Evolutionary conservation across 2,329 filamentous ascomycete genomes (phyloP).

Genomic region (Hymenoscyphus scutula): DNA sequence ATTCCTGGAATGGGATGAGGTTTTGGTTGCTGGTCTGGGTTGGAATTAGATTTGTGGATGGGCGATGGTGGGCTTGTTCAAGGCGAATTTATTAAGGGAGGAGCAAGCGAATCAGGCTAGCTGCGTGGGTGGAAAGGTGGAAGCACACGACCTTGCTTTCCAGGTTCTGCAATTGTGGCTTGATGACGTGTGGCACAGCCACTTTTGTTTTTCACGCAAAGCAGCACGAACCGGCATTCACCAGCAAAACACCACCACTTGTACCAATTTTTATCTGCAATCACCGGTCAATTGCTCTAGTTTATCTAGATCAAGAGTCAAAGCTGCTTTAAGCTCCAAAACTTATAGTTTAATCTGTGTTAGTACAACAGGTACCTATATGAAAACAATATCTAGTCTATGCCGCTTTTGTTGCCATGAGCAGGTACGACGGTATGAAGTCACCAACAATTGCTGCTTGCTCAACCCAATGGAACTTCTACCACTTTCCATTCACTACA

Average conservation of each 20-base stretch:
- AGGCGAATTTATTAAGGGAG: conserved; percentile 23
- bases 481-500: not conserved
- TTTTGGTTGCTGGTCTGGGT: conserved; percentile 4
- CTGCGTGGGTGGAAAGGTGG: not conserved
- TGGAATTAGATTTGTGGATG: conserved; percentile 14
- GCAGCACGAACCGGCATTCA: not conserved
- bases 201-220: not conserved
- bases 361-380: no score
- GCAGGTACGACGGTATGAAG: not conserved
- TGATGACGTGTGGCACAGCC: conserved; percentile 21
- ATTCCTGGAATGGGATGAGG: not conserved
- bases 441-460: not conserved
- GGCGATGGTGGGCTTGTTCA: conserved; percentile 14
- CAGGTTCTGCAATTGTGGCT: conserved; percentile 6
- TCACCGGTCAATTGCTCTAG: no score
- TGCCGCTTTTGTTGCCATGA: not conserved
- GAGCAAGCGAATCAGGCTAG: conserved; percentile 17
- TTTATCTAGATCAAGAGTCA: not conserved
- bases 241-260: not conserved
- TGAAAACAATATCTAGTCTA: no score
- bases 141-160: conserved; percentile 1
- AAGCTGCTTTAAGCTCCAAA: not conserved
- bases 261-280: no score
- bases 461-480: not conserved
- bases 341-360: no score